Percentiles rank a stretch among this genome's conserved stretches.
Conservation (phyloP, 75 land plant species). For the Cryptomeria japonica region DNA sequence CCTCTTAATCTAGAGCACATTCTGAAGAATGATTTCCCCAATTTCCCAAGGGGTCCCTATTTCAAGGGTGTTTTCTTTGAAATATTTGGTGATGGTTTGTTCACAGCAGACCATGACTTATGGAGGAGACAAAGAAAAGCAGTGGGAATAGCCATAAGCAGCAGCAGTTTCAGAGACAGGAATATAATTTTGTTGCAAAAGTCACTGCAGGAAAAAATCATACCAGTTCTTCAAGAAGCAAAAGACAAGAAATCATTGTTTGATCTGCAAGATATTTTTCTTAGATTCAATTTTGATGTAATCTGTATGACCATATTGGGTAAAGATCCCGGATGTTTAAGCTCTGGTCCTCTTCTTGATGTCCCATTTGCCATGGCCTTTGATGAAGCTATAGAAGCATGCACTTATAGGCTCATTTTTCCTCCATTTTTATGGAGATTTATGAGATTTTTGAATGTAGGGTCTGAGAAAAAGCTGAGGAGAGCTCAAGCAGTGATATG, state of each 20-base stretch:
- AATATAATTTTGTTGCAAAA: neutral
- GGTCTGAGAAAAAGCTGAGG: constrained; percentile 8
- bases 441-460: constrained; percentile 44
- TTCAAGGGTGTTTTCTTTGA: constrained; percentile 35
- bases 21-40: constrained; percentile 27
- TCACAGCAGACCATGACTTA: constrained; percentile 43
- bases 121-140: constrained; percentile 79
- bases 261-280: constrained; percentile 53
- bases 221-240: neutral
- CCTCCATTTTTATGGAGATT: constrained; percentile 64
- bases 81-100: neutral
- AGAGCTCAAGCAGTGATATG: constrained; percentile 44
- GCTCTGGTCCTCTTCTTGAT: constrained; percentile 38
- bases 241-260: neutral
- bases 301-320: constrained; percentile 81
- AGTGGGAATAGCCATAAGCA: constrained; percentile 54
- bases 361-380: constrained; percentile 75
- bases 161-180: constrained; percentile 42
- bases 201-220: neutral
- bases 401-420: constrained; percentile 51
- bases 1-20: constrained; percentile 80
- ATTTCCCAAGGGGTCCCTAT: constrained; percentile 32
- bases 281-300: constrained; percentile 69
- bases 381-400: constrained; percentile 68
- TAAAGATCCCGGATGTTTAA: constrained; percentile 54